phyloP scores from a whole-genome alignment of 495 filamentous ascomycete species.

The Daldinia concentrica region DNA sequence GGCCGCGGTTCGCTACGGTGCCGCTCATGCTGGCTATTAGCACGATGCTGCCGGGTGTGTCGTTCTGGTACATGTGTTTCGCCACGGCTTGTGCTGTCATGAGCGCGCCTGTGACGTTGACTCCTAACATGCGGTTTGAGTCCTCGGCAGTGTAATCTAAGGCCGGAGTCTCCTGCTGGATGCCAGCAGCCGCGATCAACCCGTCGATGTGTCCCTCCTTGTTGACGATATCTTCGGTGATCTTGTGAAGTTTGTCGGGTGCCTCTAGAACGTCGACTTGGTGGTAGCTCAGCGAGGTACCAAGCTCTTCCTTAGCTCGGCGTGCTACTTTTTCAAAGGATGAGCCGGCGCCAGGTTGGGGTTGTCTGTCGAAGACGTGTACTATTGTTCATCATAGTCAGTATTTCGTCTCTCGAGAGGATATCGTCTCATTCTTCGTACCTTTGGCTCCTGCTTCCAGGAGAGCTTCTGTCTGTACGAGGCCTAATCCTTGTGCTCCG shows the following conservation, averaged over 20 bases:
- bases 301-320: slow-evolving; percentile 70
- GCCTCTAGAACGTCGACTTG: slow-evolving; percentile 83
- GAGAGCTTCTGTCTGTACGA: slow-evolving; percentile 82
- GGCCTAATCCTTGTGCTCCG: slow-evolving; percentile 78
- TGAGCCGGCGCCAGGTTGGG: slow-evolving; percentile 50
- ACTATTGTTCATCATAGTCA: slow-evolving; percentile 50
- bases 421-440: slow-evolving; percentile 24
- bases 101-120: slow-evolving; percentile 81
- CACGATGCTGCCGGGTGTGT: slow-evolving; percentile 69
- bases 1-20: slow-evolving; percentile 74
- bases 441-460: slow-evolving; percentile 79
- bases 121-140: slow-evolving; percentile 70
- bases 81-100: slow-evolving; percentile 82
- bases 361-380: slow-evolving; percentile 65
- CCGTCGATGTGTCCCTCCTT: slow-evolving; percentile 80
- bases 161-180: slow-evolving; percentile 77
- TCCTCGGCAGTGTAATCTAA: slow-evolving; percentile 74
- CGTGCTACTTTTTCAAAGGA: slow-evolving; percentile 68
- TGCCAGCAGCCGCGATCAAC: slow-evolving; percentile 81
- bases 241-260: slow-evolving; percentile 69
- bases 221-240: slow-evolving; percentile 73
- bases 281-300: slow-evolving; percentile 77
- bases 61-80: slow-evolving; percentile 73
- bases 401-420: background rate
- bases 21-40: slow-evolving; percentile 85